These are phyloP conservation scores for Sporisorium exsertum DNA, from an alignment of 1,284 basidiomycete species.

Conservation along the genomic window DNA sequence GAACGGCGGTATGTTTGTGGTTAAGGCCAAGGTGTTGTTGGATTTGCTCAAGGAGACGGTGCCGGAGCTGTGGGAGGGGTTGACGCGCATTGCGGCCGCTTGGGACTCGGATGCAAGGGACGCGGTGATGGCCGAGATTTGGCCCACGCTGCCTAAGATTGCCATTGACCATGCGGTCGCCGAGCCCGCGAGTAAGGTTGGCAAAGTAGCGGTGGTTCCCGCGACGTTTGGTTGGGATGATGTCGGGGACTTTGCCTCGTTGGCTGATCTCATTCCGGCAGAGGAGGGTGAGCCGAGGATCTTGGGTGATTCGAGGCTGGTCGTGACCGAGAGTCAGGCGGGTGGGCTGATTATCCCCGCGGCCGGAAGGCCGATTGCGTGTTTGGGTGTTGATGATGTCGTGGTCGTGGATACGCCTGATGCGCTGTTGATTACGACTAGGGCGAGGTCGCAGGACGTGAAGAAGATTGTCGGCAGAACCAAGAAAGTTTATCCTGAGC, in stretches of 20 bases:
- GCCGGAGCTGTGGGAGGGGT: conserved; percentile 63
- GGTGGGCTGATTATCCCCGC: conserved; percentile 67
- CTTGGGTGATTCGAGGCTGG: conserved; percentile 62
- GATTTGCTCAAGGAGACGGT: conserved; percentile 57
- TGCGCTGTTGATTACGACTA: conserved; percentile 66
- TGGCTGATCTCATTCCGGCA: conserved; percentile 67
- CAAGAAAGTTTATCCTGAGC: conserved; percentile 63
- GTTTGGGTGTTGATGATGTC: conserved; percentile 68
- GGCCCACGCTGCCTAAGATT: conserved; percentile 67
- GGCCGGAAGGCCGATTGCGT: conserved; percentile 63
- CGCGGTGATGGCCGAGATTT: conserved; percentile 54
- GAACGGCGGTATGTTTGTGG: conserved; percentile 70
- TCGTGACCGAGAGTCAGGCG: conserved; percentile 66
- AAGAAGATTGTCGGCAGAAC: conserved; percentile 68
- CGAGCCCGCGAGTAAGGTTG: conserved; percentile 66
- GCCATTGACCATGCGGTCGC: conserved; percentile 69
- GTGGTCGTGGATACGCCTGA: conserved; percentile 68
- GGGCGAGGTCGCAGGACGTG: conserved; percentile 67
- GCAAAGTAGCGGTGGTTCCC: conserved; percentile 67
- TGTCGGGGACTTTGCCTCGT: conserved; percentile 66
- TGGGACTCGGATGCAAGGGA: conserved; percentile 61
- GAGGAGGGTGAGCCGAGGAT: conserved; percentile 68
- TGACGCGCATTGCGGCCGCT: conserved; percentile 58
- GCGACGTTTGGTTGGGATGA: conserved; percentile 70
- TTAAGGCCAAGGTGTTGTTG: conserved; percentile 64